Evolutionary conservation across 805 yeast genomes (phyloP).

Genomic region (Candida pseudofarinosa): DNA sequence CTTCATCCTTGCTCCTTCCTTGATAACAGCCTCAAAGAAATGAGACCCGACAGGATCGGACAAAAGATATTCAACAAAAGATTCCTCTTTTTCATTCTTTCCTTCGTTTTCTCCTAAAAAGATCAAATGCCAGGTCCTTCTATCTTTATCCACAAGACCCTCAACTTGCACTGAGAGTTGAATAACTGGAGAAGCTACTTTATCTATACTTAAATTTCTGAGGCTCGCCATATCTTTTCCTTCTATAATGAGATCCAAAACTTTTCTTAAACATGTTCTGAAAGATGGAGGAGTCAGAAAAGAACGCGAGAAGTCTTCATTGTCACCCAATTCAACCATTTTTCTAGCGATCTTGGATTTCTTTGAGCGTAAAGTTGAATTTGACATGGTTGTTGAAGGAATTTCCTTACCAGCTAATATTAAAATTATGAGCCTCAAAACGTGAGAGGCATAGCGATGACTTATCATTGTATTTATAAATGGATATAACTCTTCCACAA

Average conservation of each 20-base stretch:
- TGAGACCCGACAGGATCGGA: conserved; percentile 93
- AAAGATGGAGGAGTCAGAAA: conserved; percentile 70
- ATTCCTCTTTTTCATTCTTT: conserved; percentile 59
- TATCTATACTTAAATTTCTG: conserved; percentile 73
- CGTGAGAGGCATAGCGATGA: conserved; percentile 88
- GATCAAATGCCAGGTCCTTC: conserved; percentile 63
- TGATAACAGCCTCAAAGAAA: conserved; percentile 72
- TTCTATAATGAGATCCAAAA: conserved; percentile 40
- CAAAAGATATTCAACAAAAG: conserved; percentile 78
- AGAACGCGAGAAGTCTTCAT: conserved; percentile 60
- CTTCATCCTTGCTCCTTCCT: conserved; percentile 57
- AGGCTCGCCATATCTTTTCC: conserved; percentile 37
- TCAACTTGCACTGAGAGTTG: conserved; percentile 77
- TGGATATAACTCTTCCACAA: conserved; percentile 66
- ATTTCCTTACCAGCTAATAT: conserved; percentile 73
- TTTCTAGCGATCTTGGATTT: conserved; percentile 86
- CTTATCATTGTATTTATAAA: conserved; percentile 53
- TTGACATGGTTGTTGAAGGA: conserved; percentile 66
- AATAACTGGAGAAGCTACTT: conserved; percentile 82
- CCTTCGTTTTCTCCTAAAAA: conserved; percentile 50
- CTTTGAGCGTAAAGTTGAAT: conserved; percentile 75
- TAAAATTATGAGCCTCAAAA: conserved; percentile 65
- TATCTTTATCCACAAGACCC: conserved; percentile 71
- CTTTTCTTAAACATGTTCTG: conserved; percentile 52
- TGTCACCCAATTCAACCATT: conserved; percentile 84